A percentile compares a stretch with the other conserved stretches of the same genome.
Evolutionary conservation across 306 rosid species (phyloP).

Genomic region (Begonia peltatifolia): DNA sequence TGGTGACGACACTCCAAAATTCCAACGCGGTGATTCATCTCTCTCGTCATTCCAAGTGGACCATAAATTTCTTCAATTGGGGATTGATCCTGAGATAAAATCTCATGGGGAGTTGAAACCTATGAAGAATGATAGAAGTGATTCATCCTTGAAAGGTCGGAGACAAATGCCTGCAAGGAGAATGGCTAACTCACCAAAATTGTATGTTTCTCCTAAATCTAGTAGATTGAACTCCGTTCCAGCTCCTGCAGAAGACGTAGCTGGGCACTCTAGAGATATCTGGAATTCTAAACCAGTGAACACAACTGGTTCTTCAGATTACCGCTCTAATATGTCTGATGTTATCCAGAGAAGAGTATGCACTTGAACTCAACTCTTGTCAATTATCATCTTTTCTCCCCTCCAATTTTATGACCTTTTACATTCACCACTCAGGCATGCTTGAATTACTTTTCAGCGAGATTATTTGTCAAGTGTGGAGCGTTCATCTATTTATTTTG

Average conservation of each 20-base stretch:
- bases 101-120: constrained; percentile 34
- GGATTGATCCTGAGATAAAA: constrained; percentile 44
- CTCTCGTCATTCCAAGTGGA: constrained; percentile 38
- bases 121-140: constrained; percentile 52
- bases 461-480: too few relatives aligned
- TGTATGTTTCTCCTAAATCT: constrained; percentile 60
- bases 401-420: neutral
- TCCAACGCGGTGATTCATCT: constrained; percentile 58
- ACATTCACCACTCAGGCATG: too few relatives aligned
- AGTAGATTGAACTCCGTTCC: constrained; percentile 43
- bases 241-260: constrained; percentile 44
- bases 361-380: neutral
- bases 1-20: constrained; percentile 42
- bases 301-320: constrained; percentile 39
- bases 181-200: constrained; percentile 42
- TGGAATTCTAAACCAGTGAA: constrained; percentile 51
- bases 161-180: constrained; percentile 58
- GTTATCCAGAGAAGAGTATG: constrained; percentile 77
- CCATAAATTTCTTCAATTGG: constrained; percentile 37
- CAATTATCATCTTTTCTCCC: neutral
- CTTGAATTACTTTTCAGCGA: too few relatives aligned
- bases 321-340: constrained; percentile 56
- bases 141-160: constrained; percentile 40
- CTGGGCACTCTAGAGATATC: constrained; percentile 47
- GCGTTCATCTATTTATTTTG: too few relatives aligned